Evolutionary conservation across 2,329 filamentous ascomycete genomes (phyloP).

Genomic region (Penicillium fuscoglaucum): DNA sequence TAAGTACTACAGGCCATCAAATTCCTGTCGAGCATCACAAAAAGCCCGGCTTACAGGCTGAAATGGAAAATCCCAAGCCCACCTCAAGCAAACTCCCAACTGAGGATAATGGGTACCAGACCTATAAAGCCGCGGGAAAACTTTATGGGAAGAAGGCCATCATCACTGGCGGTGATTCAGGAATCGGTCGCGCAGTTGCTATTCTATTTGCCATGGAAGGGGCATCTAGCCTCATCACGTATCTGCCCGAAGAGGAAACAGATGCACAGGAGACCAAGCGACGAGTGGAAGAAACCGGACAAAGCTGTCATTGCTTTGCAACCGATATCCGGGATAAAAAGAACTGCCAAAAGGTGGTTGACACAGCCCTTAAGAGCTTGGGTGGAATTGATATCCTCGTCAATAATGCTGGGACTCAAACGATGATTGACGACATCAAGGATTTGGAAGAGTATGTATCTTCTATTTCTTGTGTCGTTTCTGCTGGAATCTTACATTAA

Average conservation of each 20-base stretch:
- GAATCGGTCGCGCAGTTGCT: slow-evolving; percentile 73
- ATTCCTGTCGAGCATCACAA: slow-evolving; percentile 55
- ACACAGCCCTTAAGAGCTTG: slow-evolving; percentile 65
- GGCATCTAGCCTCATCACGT: slow-evolving; percentile 69
- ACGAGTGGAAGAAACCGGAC: slow-evolving; percentile 65
- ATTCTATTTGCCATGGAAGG: slow-evolving; percentile 80
- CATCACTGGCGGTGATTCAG: slow-evolving; percentile 80
- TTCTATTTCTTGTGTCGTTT: neutral
- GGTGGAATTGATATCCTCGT: slow-evolving; percentile 67
- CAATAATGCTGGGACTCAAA: slow-evolving; percentile 73
- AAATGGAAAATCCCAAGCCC: slow-evolving; percentile 59
- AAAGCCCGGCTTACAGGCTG: slow-evolving; percentile 55
- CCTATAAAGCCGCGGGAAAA: slow-evolving; percentile 74
- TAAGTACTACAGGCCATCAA: slow-evolving; percentile 44
- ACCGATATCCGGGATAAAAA: slow-evolving; percentile 64
- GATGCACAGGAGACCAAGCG: slow-evolving; percentile 76
- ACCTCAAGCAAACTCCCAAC: slow-evolving; percentile 66
- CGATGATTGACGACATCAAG: slow-evolving; percentile 70
- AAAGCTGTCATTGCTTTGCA: slow-evolving; percentile 62
- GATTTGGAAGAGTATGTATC: slow-evolving; percentile 63
- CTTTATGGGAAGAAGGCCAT: slow-evolving; percentile 71
- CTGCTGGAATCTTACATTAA: neutral
- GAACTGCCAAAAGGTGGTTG: slow-evolving; percentile 68
- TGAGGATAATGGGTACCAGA: slow-evolving; percentile 64
- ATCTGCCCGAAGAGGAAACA: slow-evolving; percentile 71